phyloP scores from a whole-genome alignment of 352 stramenopile species.

The Aphanomyces stellatus region DNA sequence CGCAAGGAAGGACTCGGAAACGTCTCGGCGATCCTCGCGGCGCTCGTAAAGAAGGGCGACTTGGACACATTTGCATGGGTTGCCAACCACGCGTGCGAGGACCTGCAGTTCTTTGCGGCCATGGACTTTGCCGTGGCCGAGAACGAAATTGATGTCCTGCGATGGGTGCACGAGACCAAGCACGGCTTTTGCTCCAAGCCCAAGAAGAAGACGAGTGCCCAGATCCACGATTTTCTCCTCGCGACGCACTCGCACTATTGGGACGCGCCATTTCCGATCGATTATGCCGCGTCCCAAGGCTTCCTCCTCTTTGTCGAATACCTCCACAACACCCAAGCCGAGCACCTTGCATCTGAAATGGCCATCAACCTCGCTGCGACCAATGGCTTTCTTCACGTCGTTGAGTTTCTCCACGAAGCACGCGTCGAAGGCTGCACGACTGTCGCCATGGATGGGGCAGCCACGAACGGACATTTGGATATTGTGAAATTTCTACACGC shows the following conservation, averaged over 20 bases:
- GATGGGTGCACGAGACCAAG: neutral
- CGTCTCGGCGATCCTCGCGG: neutral
- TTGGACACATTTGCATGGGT: neutral
- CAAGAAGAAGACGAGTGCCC: neutral
- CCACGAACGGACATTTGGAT: neutral
- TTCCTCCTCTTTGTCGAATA: slow-evolving; percentile 6
- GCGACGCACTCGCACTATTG: neutral
- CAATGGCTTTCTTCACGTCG: slow-evolving; percentile 28
- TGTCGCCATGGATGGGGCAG: slow-evolving; percentile 6
- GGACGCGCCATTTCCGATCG: neutral
- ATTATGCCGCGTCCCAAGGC: neutral
- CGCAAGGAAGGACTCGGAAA: slow-evolving; percentile 5
- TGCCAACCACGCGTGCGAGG: neutral
- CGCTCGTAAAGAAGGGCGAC: neutral
- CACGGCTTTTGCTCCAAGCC: neutral
- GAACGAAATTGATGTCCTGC: neutral
- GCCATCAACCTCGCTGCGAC: slow-evolving; percentile 30
- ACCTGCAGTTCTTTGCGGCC: neutral
- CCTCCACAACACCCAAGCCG: neutral
- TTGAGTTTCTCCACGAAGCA: slow-evolving; percentile 6
- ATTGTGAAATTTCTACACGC: slow-evolving; percentile 9
- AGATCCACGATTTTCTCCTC: neutral
- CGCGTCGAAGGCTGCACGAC: slow-evolving; percentile 15
- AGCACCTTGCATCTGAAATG: neutral
- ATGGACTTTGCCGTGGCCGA: neutral